phyloP scores from a whole-genome alignment of 768 basidiomycete genomes.

The Steccherinum ochraceum region DNA sequence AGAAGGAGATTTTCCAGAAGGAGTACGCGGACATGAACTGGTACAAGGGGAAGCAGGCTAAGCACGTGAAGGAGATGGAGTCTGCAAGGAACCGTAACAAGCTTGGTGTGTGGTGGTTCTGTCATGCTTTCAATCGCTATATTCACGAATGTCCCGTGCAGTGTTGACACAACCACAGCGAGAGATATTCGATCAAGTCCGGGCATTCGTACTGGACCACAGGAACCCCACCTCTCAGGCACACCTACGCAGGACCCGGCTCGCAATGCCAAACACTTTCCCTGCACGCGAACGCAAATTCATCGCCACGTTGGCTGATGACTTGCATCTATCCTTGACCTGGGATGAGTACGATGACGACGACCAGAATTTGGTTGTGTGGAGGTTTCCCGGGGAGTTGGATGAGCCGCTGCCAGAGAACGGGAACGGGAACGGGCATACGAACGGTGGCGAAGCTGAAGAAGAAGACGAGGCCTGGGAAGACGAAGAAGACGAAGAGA shows the following conservation, averaged over 20 bases:
- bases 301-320: conserved; percentile 65
- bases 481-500: conserved; percentile 66
- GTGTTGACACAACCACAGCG: conserved; percentile 74
- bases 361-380: conserved; percentile 70
- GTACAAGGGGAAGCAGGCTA: conserved; percentile 90
- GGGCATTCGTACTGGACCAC: conserved; percentile 58
- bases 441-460: conserved; percentile 29
- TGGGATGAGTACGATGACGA: conserved; percentile 94
- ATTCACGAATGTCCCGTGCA: conserved; percentile 12
- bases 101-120: conserved; percentile 44
- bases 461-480: conserved; percentile 22
- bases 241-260: conserved; percentile 28
- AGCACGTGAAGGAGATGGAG: conserved; percentile 63
- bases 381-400: conserved; percentile 45
- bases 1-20: conserved; percentile 86
- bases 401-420: conserved; percentile 28
- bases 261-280: conserved; percentile 74
- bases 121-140: not conserved
- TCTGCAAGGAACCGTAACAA: conserved; percentile 48
- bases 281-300: conserved; percentile 77
- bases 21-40: conserved; percentile 87
- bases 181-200: conserved; percentile 72
- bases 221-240: conserved; percentile 29
- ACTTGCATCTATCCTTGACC: conserved; percentile 70
- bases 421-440: conserved; percentile 20